These are phyloP conservation scores for Pterocarpus santalinus DNA, from an alignment of 306 rosid species.

Conservation along the genomic window DNA sequence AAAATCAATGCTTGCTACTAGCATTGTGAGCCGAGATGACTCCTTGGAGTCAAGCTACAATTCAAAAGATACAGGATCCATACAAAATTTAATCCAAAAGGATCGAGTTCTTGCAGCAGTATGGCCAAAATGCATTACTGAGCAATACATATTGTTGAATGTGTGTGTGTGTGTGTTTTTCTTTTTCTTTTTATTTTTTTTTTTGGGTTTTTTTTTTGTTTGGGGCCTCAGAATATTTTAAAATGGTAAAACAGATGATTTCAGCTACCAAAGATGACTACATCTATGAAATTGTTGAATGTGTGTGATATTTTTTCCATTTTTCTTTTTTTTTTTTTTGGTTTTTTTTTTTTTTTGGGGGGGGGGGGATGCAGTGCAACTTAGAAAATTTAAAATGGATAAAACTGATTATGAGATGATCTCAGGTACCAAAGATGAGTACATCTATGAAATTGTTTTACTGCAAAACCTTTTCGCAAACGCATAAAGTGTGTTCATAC, in stretches of 20 bases:
- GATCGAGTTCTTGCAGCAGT: constrained; percentile 94
- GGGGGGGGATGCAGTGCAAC: neutral
- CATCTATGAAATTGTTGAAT: neutral
- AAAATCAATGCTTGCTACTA: constrained; percentile 89
- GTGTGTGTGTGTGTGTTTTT: neutral
- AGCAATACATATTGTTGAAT: neutral
- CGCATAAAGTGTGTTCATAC: neutral
- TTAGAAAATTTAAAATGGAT: constrained; percentile 6
- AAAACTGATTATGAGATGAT: constrained; percentile 11
- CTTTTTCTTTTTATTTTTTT: neutral
- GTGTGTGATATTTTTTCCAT: neutral
- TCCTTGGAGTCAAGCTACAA: constrained; percentile 56
- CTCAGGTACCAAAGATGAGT: neutral
- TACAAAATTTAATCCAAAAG: constrained; percentile 87
- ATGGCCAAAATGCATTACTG: constrained; percentile 52
- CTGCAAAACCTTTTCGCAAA: constrained; percentile 14
- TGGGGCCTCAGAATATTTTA: neutral
- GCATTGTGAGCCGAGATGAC: constrained; percentile 78
- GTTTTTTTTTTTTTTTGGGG: too few species aligned
- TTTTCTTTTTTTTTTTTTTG: neutral
- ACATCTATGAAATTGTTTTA: neutral
- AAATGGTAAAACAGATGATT: neutral
- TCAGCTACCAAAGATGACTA: constrained; percentile 1
- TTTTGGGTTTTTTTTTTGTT: neutral
- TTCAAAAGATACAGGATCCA: constrained; percentile 73